Evolutionary conservation across 345 rosid genomes (phyloP), one percentile per base, ranked within the genome.

Genomic region (Heritiera littoralis): DNA sequence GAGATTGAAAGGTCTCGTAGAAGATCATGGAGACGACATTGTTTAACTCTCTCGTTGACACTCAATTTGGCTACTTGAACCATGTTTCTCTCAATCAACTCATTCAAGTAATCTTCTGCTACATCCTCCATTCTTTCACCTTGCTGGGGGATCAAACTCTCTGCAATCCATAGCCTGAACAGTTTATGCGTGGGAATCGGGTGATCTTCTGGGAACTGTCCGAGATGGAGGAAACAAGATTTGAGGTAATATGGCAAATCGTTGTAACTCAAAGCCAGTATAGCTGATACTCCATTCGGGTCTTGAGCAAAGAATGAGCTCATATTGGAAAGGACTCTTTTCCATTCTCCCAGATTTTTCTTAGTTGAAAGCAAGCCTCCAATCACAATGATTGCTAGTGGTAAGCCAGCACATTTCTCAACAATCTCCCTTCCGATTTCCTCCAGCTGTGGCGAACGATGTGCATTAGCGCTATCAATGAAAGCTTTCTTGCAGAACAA

Each of bases 171-270:
- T 7, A 80, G 65, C 30, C 68, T 75, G 45, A 82, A 58, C 28
- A 82, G 9, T 63, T 85, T 85, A 17, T 79, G 65, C 0, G 78
- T 43, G 15, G 79, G 77, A 20, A 77, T 80, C 8, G 43, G 9
- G 66, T 45, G 78, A 20, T 85, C 83, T 80, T 82, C 81, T 7
- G 81, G 87, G 48, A 82, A 82, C 56, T 72, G 78, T 20, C 80
- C 84, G 0, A 85, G 58, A 56, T 82, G 66, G 6, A 82, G 80
- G 59, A 79, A 85, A 51, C 87, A 85, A 7, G 81, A 70, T 49
- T 85, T 85, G 78, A 85, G 81, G 65, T 80, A 70, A 59, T 75
- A 80, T 6, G 83, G 80, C 49, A 80, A 64, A 17, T 85, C 85
- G 10, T 80, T 48, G 8, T 82, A 85, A 68, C 85, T 82, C 73